Base-by-base conservation (phyloP, 2,329 filamentous ascomycete genomes). In the Colletotrichum sp. region DNA sequence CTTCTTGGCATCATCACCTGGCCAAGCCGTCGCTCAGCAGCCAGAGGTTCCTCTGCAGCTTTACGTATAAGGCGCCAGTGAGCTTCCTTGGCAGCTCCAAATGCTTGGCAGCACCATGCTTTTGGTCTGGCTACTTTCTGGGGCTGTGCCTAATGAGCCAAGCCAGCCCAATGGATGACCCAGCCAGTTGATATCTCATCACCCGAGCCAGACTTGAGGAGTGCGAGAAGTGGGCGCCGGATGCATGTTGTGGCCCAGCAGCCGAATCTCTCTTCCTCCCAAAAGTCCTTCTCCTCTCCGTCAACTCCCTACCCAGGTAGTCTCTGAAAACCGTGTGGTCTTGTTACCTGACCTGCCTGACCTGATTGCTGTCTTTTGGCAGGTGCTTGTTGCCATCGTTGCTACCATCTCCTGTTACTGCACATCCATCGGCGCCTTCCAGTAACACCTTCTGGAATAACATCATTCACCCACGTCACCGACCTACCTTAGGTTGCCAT, bases 41-140 rank as follows among this genome's bases (percentile, higher is more conserved):
- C 21, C 32, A 62, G 59, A 14, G 32, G 55, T 48, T n/a, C 12
- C 43, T 58, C 67, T 75, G 73, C 73, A 75, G 38, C 34, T 68
- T 63, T 73, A 75, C 73, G 69, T 75, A 72, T 56, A 18, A 48
- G 69, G 63, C 73, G 69, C 28, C 38, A 58, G 55, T 32, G 34
- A 36, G 12, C 5, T 72, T 36, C 34, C 72, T 74, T 74, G 72
- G 72, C 72, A 66, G 13, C 32, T 43, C 18, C 26, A 43, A 26
- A 55, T 56, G 56, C 62, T 72, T 74, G 52, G 67, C 71, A 56
- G 14, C 64, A 16, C 61, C 34, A 43, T 18, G 21, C 12, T 52
- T 13, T 28, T 64, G 32, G 32, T 34, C 36, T 62, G n/a, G 66
- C 43, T 38, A 69, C 71, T 52, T 48, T 26, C 59, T 71, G 71